phyloP scores from a whole-genome alignment of 2,329 filamentous ascomycete species.

The Fusarium sp. region DNA sequence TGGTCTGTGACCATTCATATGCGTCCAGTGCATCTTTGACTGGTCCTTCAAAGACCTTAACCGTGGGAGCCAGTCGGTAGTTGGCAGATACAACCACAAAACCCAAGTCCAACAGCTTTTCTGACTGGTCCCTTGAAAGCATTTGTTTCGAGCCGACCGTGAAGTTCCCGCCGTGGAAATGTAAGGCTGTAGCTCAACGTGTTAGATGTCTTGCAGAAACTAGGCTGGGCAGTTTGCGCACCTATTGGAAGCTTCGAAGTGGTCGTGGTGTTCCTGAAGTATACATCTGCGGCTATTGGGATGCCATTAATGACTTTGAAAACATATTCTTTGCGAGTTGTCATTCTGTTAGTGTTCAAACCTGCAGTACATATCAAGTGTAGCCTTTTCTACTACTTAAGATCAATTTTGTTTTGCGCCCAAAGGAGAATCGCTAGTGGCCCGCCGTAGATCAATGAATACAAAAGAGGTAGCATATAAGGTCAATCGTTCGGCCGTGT shows the following conservation, averaged over 20 bases:
- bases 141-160: neutral
- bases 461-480: no score
- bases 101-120: neutral
- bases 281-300: neutral
- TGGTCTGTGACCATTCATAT: neutral
- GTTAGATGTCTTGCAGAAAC: neutral
- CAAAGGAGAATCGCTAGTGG: neutral
- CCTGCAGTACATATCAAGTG: neutral
- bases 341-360: neutral
- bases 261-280: neutral
- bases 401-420: neutral
- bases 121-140: neutral
- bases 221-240: neutral
- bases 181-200: neutral
- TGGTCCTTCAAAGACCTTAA: neutral
- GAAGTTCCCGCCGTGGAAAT: neutral
- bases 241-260: neutral
- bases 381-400: neutral
- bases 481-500: no score
- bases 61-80: neutral
- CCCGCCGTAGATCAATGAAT: neutral
- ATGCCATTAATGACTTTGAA: neutral
- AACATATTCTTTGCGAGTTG: neutral
- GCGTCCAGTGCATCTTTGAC: neutral
- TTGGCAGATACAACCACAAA: neutral